Evolutionary conservation across 495 filamentous ascomycete genomes (phyloP).

Genomic region (Annulohypoxylon maeteangense): DNA sequence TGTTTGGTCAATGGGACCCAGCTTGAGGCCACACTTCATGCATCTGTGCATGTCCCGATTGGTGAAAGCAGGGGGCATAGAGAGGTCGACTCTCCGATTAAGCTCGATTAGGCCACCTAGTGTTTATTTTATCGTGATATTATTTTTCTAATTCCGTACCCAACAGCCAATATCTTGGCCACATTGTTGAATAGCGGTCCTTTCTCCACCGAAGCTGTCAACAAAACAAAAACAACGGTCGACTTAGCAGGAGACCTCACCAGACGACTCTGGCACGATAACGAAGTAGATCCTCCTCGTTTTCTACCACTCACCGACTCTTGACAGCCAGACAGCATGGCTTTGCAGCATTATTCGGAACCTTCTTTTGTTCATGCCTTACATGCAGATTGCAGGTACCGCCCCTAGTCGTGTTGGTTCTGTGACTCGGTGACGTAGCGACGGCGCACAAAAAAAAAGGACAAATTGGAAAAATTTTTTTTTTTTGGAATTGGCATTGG

Average conservation of each 20-base stretch:
- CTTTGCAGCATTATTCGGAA: constrained; percentile 38
- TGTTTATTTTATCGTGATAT: constrained; percentile 33
- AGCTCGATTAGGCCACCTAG: constrained; percentile 35
- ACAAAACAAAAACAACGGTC: constrained; percentile 30
- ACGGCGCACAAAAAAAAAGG: constrained; percentile 34
- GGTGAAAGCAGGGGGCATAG: constrained; percentile 30
- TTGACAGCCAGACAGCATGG: constrained; percentile 26
- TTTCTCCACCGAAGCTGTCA: constrained; percentile 34
- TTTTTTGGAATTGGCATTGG: constrained; percentile 30
- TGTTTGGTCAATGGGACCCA: constrained; percentile 53
- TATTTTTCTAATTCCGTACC: constrained; percentile 28
- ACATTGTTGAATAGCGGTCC: constrained; percentile 30
- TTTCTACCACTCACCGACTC: constrained; percentile 41
- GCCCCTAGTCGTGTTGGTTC: constrained; percentile 22
- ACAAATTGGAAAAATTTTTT: constrained; percentile 24
- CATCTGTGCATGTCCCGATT: constrained; percentile 52
- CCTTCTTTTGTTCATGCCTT: constrained; percentile 40
- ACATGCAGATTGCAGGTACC: constrained; percentile 41
- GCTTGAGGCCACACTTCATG: constrained; percentile 48
- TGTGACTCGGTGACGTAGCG: constrained; percentile 35
- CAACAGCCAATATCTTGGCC: constrained; percentile 41
- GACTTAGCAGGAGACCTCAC: constrained; percentile 23
- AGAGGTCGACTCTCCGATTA: constrained; percentile 31
- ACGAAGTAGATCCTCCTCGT: constrained; percentile 36
- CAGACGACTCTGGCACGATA: constrained; percentile 36